Conservation (phyloP, 495 filamentous ascomycete species). For the Podospora anserina region DNA sequence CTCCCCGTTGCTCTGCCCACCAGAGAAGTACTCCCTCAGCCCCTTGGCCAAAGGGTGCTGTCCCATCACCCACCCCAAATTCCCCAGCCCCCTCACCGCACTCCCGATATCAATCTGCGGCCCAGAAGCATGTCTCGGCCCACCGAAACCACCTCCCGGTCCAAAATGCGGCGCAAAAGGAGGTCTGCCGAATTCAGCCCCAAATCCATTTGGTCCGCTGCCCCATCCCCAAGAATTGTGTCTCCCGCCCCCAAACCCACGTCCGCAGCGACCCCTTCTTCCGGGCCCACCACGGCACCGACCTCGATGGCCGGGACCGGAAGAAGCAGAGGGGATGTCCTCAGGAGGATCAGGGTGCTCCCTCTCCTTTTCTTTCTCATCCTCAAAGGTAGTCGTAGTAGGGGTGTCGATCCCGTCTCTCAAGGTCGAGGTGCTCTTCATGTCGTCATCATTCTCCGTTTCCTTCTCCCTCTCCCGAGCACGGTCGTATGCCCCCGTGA, state of each 20-base stretch:
- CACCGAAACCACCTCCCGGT: not conserved
- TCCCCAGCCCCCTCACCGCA: slow-evolving; percentile 38
- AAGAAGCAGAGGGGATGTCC: slow-evolving; percentile 19
- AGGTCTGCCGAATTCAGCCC: not conserved
- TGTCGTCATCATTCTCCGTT: not conserved
- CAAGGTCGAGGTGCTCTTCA: not conserved
- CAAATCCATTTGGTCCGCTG: not conserved
- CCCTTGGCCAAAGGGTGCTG: slow-evolving; percentile 43
- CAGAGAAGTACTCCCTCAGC: slow-evolving; percentile 37
- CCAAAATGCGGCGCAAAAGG: not conserved
- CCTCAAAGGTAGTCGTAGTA: slow-evolving; percentile 16
- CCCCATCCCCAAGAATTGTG: not conserved
- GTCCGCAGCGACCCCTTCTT: slow-evolving; percentile 11
- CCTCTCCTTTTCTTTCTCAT: slow-evolving; percentile 21
- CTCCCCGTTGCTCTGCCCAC: not conserved
- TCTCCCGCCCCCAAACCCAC: not conserved
- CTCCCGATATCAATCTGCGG: slow-evolving; percentile 34
- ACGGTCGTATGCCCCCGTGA: slow-evolving; percentile 1
- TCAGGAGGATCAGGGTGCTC: slow-evolving; percentile 28
- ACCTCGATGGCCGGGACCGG: not conserved
- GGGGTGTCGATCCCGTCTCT: slow-evolving; percentile 20
- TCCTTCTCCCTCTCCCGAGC: slow-evolving; percentile 2
- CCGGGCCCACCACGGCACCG: slow-evolving; percentile 18
- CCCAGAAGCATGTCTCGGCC: not conserved
- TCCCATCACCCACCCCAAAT: slow-evolving; percentile 37